A percentile compares a stretch with the other conserved stretches of the same genome.
Evolutionary conservation across 805 yeast genomes (phyloP).

Genomic region (Metschnikowia baotianmanensis): DNA sequence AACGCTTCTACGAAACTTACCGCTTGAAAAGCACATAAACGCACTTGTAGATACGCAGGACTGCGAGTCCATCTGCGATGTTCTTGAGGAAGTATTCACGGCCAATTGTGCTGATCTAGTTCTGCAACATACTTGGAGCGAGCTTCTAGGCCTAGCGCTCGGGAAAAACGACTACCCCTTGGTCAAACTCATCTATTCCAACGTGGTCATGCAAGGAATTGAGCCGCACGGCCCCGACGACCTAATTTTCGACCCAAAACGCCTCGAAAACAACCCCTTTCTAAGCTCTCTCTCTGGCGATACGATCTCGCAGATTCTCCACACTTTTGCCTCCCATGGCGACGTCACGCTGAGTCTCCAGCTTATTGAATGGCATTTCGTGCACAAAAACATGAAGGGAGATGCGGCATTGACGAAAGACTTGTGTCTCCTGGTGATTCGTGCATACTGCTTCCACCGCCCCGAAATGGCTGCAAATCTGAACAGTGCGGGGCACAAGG

Average conservation of each 20-base stretch:
- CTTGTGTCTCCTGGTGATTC: conserved; percentile 31
- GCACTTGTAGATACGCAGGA: conserved; percentile 21
- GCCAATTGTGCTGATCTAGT: conserved; percentile 4
- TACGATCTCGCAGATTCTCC: conserved; percentile 28
- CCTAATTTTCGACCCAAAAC: conserved; percentile 18
- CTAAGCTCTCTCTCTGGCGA: conserved; percentile 23
- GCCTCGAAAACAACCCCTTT: conserved; percentile 6
- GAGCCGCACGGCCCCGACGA: conserved; percentile 26
- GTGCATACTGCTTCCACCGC: conserved; percentile 32
- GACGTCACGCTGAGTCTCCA: conserved; percentile 36
- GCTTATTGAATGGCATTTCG: conserved; percentile 36
- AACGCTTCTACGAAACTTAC: conserved; percentile 9
- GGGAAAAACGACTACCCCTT: conserved; percentile 26
- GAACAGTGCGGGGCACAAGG: conserved; percentile 7
- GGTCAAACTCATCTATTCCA: conserved; percentile 28
- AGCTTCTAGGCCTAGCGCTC: conserved; percentile 25
- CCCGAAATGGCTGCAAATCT: no score
- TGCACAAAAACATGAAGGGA: conserved; percentile 32
- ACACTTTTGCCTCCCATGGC: conserved; percentile 33
- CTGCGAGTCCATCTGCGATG: conserved; percentile 20
- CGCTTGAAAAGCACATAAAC: conserved; percentile 20
- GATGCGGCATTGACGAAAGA: conserved; percentile 34
- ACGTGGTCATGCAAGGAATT: conserved; percentile 30
- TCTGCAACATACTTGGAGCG: conserved; percentile 21
- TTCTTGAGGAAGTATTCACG: conserved; percentile 4